Evolutionary conservation across 2,329 filamentous ascomycete genomes (phyloP).

Genomic region (Cladobotryum protrusum): DNA sequence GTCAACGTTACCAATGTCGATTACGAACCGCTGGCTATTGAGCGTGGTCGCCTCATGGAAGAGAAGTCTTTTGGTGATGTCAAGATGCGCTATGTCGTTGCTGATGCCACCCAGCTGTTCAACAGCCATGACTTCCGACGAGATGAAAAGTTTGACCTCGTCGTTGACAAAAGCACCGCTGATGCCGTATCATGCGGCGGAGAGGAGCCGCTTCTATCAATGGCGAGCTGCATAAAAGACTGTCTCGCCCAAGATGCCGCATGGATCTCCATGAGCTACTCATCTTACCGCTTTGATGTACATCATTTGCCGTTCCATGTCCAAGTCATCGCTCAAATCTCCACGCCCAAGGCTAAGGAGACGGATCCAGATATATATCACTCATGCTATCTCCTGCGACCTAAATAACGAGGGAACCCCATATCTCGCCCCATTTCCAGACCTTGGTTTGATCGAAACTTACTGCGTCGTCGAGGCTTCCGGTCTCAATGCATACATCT

Average conservation of each 20-base stretch:
- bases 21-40: constrained; percentile 42
- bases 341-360: constrained; percentile 33
- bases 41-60: constrained; percentile 37
- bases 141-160: constrained; percentile 30
- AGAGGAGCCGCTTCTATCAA: constrained; percentile 28
- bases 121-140: neutral
- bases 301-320: constrained; percentile 35
- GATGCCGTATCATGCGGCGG: constrained; percentile 44
- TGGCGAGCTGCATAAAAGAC: constrained; percentile 31
- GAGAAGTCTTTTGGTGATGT: constrained; percentile 37
- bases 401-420: constrained; percentile 15
- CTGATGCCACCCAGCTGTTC: constrained; percentile 37
- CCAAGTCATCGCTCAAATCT: constrained; percentile 36
- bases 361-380: constrained; percentile 42
- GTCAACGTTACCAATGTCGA: constrained; percentile 42
- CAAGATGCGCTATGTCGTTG: constrained; percentile 36
- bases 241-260: constrained; percentile 31
- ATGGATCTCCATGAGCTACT: constrained; percentile 46
- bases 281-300: constrained; percentile 33
- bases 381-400: constrained; percentile 39
- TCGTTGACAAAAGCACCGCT: constrained; percentile 44
- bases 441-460: too few relatives aligned
- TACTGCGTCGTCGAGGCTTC: neutral
- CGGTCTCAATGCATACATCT: constrained; percentile 68
- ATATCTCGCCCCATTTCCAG: neutral